Evolutionary conservation across 805 yeast genomes (phyloP), one percentile per base, ranked within the genome.

Genomic region (Babjeviella inositovora): DNA sequence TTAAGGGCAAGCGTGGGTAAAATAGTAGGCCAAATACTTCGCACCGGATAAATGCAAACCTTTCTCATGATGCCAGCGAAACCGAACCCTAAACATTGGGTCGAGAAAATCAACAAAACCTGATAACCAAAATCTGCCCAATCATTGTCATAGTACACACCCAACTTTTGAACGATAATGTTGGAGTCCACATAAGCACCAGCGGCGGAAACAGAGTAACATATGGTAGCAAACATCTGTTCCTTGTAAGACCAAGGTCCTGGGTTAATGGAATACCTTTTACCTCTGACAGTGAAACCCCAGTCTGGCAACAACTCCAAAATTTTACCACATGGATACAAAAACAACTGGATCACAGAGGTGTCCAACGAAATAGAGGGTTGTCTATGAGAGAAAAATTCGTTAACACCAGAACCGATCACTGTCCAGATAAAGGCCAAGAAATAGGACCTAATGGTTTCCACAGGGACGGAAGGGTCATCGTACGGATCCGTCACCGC

Each of bases 181-280:
- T 37, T 38, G 14, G 29, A 34, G 17, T 35, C 38, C 22, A 38
- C 41, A 17, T 38, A 41, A 4, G 35, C 25, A 7, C 23, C 23
- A 10, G 34, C 33, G 2, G 27, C 33, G 5, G 41, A 29, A 6
- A 35, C 39, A 6, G 35, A 25, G 27, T 26, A 39, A 30, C 36
- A 30, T 9, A 48, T 28, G 1, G 80, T 64, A 2, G 73, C 52
- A 28, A 73, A 53, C 70, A 70, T 67, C 40, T 72, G 81, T 35
- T 71, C 80, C 37, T 71, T 71, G 31, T 42, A 51, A 14, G 55
- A 47, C 73, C 76, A 73, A 8, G 74, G 73, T 7, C 79, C 75
- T 3, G 73, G 74, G 39, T 68, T 68, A 25, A 70, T 39, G 6
- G 55, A 50, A 28, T 44, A 35, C 32, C 54, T 47, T 14, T 36